Conservation (phyloP, 331 rosid genomes). For the Pyracantha coccinea region DNA sequence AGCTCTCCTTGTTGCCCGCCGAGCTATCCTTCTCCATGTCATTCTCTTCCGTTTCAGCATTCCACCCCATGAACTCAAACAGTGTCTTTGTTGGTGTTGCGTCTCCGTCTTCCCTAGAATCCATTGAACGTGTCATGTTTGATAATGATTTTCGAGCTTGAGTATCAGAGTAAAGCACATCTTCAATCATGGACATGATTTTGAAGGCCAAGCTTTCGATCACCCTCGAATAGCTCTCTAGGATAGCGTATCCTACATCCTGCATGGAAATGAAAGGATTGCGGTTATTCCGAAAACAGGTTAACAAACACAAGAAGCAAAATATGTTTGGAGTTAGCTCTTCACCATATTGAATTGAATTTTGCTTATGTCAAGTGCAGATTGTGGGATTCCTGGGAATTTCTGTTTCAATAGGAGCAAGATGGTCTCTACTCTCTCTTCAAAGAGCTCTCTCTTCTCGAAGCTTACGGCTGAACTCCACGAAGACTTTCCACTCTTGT, state of each 20-base stretch:
- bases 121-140: slow-evolving; percentile 23
- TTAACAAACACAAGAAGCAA: neutral
- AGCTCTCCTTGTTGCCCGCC: slow-evolving; percentile 14
- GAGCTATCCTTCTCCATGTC: slow-evolving; percentile 14
- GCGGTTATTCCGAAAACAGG: neutral
- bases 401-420: slow-evolving; percentile 61
- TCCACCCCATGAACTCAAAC: slow-evolving; percentile 94
- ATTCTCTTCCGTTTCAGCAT: slow-evolving; percentile 4
- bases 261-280: slow-evolving; percentile 21
- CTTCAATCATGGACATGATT: slow-evolving; percentile 78
- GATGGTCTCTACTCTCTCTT: slow-evolving; percentile 84
- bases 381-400: slow-evolving; percentile 90
- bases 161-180: slow-evolving; percentile 57
- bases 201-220: slow-evolving; percentile 84
- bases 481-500: slow-evolving; percentile 66
- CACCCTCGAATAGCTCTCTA: slow-evolving; percentile 93
- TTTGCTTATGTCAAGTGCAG: slow-evolving; percentile 83
- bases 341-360: slow-evolving; percentile 73
- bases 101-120: slow-evolving; percentile 18
- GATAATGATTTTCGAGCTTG: slow-evolving; percentile 16
- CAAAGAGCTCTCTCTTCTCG: slow-evolving; percentile 87
- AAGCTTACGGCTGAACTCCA: slow-evolving; percentile 85
- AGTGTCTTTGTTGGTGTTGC: slow-evolving; percentile 61
- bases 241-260: slow-evolving; percentile 89
- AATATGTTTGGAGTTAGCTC: neutral